Conservation (phyloP, 2,329 filamentous ascomycete species). For the Davidsoniella eucalypti region DNA sequence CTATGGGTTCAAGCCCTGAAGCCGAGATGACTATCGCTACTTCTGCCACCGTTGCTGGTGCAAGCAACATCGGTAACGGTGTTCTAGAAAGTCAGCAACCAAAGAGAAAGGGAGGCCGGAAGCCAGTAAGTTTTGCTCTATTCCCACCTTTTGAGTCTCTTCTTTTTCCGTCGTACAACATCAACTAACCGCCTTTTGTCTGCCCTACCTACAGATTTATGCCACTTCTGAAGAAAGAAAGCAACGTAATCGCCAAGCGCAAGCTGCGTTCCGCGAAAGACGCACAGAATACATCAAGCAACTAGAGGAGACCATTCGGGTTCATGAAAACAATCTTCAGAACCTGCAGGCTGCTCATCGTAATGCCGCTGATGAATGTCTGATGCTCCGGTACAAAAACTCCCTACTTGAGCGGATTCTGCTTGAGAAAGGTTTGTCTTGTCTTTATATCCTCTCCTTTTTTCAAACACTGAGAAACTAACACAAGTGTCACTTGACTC, state of each 20-base stretch:
- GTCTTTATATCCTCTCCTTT: not conserved
- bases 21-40: constrained; percentile 28
- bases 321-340: constrained; percentile 86
- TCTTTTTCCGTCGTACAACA: not conserved
- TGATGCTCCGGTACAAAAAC: constrained; percentile 98
- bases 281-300: constrained; percentile 99
- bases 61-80: constrained; percentile 16
- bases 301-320: constrained; percentile 89
- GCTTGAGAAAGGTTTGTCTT: constrained; percentile 70
- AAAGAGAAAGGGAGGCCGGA: constrained; percentile 94
- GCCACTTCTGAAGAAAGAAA: constrained; percentile 97
- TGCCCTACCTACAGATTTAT: constrained; percentile 54
- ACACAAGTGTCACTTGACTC: not conserved
- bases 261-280: constrained; percentile 91
- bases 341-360: constrained; percentile 88
- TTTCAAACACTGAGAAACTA: not conserved
- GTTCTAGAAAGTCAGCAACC: constrained; percentile 46
- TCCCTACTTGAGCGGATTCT: constrained; percentile 89
- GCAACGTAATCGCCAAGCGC: constrained; percentile 90
- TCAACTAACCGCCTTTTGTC: not conserved
- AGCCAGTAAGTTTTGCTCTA: constrained; percentile 60
- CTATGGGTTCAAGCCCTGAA: constrained; percentile 43
- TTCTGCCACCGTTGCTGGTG: constrained; percentile 5
- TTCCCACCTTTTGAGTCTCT: not conserved
- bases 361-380: constrained; percentile 84